A percentile compares a stretch with the other conserved stretches of the same genome.
Conservation (phyloP, 441 rosid genomes). For the Monsonia emarginata region DNA sequence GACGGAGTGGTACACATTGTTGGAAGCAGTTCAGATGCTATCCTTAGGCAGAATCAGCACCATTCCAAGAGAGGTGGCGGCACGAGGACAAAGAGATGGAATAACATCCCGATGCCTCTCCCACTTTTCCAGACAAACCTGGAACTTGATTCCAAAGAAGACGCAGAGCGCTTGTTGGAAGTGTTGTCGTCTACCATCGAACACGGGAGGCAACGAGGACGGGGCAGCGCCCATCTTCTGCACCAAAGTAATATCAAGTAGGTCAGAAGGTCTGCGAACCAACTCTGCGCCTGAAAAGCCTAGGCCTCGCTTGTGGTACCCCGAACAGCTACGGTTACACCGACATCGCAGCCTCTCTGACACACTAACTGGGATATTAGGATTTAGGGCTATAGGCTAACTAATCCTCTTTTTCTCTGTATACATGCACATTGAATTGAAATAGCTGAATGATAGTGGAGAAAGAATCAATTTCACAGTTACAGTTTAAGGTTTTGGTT, state of each 20-base stretch:
- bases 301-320: neutral
- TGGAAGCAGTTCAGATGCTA: slow-evolving; percentile 67
- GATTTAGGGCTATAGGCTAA: neutral
- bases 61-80: slow-evolving; percentile 35
- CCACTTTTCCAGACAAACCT: slow-evolving; percentile 69
- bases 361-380: neutral
- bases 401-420: neutral
- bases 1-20: slow-evolving; percentile 62
- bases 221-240: slow-evolving; percentile 43
- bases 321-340: neutral
- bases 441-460: neutral
- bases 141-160: slow-evolving; percentile 48
- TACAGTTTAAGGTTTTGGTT: neutral
- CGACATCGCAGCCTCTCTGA: neutral
- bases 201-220: slow-evolving; percentile 47
- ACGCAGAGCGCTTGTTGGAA: slow-evolving; percentile 39
- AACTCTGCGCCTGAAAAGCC: neutral
- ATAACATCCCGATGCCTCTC: slow-evolving; percentile 39
- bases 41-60: slow-evolving; percentile 46
- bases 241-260: slow-evolving; percentile 35
- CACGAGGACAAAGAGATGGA: slow-evolving; percentile 45
- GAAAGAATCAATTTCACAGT: neutral
- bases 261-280: neutral
- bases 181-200: slow-evolving; percentile 52
- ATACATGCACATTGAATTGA: neutral